Base-by-base conservation (phyloP, 352 stramenopile genomes). In the Phytophthora nicotianae region DNA sequence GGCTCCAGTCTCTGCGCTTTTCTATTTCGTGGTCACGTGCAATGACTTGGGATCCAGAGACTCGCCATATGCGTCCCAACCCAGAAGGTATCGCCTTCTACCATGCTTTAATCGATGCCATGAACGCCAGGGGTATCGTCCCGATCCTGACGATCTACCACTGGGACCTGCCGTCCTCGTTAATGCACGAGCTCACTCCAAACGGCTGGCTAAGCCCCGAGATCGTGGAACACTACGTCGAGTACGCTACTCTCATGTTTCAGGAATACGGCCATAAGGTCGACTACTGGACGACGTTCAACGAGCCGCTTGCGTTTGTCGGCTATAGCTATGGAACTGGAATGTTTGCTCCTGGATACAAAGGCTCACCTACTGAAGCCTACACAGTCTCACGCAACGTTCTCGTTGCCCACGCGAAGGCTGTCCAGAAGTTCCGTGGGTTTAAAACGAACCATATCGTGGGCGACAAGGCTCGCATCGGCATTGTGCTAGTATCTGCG, bases 241-340 rank as follows among this genome's bases (percentile, higher is more conserved):
- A 91, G 19, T 98, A 97, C 70, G 83, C 90, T 17, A 67, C 75
- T 41, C 68, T 96, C 16, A 93, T 88, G 51, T 98, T 97, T 71
- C 59, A 88, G 5, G 72, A 77, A 24, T 97, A 93, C 74, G 91
- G 91, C 21, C 72, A 95, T 65, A 79, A 92, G 48, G 90, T 98
- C 16, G 87, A 95, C 55, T 83, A 81, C 53, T 98, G 92, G 91
- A 88, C 96, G 27, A 98, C 91, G 4, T 83, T 98, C 58, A 98
- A 98, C 62, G 93, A 98, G 71, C 69, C 87, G 5, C 90, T 87
- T 75, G 88, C 70, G 6, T 79, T 95, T 13, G 68, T 77, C 11
- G 83, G 92, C 24, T 74, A 86, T 32, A 91, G 89, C 26, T 98
- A 97, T 59, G 76, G 81, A 47, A 71, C 77, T 41, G 89, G 87